These are phyloP conservation scores for Dissophora globulifera DNA, from an alignment of 192 early-diverging fungal genomes.

Conservation along the genomic window DNA sequence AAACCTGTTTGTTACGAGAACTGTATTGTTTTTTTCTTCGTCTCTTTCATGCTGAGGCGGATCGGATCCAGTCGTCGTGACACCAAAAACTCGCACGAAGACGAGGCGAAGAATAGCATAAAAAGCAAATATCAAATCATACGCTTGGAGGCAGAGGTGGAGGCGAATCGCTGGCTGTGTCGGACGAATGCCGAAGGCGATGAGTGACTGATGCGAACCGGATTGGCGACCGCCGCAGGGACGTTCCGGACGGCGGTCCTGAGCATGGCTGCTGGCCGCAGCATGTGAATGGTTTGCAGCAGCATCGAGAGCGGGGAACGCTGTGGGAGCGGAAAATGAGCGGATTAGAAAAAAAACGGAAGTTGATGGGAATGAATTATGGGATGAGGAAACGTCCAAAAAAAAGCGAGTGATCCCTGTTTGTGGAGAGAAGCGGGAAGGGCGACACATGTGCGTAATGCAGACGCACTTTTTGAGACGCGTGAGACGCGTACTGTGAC, in stretches of 20 bases:
- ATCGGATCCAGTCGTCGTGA: neutral
- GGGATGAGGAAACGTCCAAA: too few species aligned
- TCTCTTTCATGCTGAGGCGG: too few species aligned
- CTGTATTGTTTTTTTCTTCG: neutral
- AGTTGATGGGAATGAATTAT: neutral
- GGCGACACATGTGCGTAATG: too few species aligned
- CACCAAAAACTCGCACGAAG: too few species aligned
- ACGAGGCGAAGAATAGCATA: too few species aligned
- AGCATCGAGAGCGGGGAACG: neutral
- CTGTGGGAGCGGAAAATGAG: neutral
- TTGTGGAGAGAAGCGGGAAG: too few species aligned
- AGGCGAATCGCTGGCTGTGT: slow-evolving; percentile 11
- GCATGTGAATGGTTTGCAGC: neutral
- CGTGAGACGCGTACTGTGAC: too few species aligned
- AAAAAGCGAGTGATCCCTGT: too few species aligned
- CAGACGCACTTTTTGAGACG: too few species aligned
- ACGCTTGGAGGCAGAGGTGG: slow-evolving; percentile 1
- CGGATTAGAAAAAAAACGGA: neutral
- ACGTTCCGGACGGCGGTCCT: neutral
- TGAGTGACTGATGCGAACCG: neutral
- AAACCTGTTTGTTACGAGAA: too few species aligned
- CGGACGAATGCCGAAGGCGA: slow-evolving; percentile 9
- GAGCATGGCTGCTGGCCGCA: slow-evolving; percentile 6
- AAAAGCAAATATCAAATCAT: too few species aligned
- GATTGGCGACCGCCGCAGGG: neutral